These are phyloP conservation scores for Penicillium crustosum DNA, from an alignment of 2,329 filamentous ascomycete genomes.

Conservation along the genomic window DNA sequence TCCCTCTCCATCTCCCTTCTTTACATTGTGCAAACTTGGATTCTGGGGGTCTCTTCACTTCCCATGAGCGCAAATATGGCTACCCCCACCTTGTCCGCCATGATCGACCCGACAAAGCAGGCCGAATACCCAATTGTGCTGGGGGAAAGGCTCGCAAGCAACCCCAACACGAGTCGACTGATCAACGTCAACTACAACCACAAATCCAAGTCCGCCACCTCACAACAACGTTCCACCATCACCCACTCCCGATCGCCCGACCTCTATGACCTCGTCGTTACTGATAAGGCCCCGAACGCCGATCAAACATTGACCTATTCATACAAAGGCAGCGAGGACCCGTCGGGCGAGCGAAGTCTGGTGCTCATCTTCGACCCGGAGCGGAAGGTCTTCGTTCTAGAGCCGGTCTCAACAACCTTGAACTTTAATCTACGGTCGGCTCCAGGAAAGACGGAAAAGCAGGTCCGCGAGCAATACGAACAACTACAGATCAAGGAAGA, in stretches of 20 bases:
- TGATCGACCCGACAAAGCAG: slow-evolving; percentile 47
- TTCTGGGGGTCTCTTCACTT: not conserved
- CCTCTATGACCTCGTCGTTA: slow-evolving; percentile 43
- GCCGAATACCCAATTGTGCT: slow-evolving; percentile 50
- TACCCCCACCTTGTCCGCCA: slow-evolving; percentile 33
- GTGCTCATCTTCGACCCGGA: slow-evolving; percentile 72
- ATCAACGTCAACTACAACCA: slow-evolving; percentile 49
- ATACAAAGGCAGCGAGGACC: slow-evolving; percentile 44
- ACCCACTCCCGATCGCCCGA: slow-evolving; percentile 36
- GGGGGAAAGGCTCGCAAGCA: slow-evolving; percentile 42
- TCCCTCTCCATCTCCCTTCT: not conserved
- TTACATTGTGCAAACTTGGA: not conserved
- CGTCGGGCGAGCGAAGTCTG: slow-evolving; percentile 36
- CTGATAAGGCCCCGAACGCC: slow-evolving; percentile 42
- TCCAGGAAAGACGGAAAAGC: slow-evolving; percentile 64
- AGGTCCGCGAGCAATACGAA: slow-evolving; percentile 65
- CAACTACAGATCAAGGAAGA: slow-evolving; percentile 55
- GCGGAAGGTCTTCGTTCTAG: slow-evolving; percentile 75
- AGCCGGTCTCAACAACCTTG: slow-evolving; percentile 77
- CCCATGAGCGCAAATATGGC: slow-evolving; percentile 29
- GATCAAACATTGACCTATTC: slow-evolving; percentile 42
- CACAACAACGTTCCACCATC: slow-evolving; percentile 41
- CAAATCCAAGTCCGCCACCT: slow-evolving; percentile 44
- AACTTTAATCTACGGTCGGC: slow-evolving; percentile 80
- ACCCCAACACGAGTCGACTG: slow-evolving; percentile 27